Percentiles rank a stretch among this genome's conserved stretches.
Evolutionary conservation across 352 stramenopile species (phyloP).

Genomic region (Peronospora belbahrii): DNA sequence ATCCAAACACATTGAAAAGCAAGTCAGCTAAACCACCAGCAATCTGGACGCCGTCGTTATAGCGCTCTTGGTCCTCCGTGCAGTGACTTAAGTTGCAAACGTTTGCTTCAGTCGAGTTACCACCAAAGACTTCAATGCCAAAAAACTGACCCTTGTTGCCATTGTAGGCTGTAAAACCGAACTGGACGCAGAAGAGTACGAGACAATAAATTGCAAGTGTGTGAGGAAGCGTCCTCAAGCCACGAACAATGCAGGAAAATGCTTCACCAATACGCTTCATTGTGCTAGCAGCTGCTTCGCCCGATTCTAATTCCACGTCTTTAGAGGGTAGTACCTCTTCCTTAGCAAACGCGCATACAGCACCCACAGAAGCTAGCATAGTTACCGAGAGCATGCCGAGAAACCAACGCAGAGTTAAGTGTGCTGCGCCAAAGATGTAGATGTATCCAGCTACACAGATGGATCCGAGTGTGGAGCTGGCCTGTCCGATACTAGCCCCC

Average conservation of each 20-base stretch:
- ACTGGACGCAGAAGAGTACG: conserved; percentile 45
- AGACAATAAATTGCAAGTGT: conserved; percentile 42
- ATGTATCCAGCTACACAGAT: conserved; percentile 70
- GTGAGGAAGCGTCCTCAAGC: conserved; percentile 35
- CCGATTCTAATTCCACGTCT: conserved; percentile 12
- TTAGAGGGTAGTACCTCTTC: conserved; percentile 30
- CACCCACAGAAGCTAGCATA: conserved; percentile 46
- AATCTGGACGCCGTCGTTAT: conserved; percentile 49
- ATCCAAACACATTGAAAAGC: conserved; percentile 47
- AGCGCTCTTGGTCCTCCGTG: conserved; percentile 26
- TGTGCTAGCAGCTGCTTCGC: conserved; percentile 10
- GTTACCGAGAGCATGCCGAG: conserved; percentile 61
- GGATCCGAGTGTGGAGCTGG: conserved; percentile 51
- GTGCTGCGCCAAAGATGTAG: conserved; percentile 53
- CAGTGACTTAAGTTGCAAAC: conserved; percentile 27
- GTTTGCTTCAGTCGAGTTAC: conserved; percentile 38
- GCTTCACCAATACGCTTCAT: conserved; percentile 27
- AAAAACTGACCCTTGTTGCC: conserved; percentile 64
- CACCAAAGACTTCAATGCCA: conserved; percentile 44
- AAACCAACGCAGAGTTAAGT: conserved; percentile 59
- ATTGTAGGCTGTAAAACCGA: conserved; percentile 57
- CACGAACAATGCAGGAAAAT: conserved; percentile 39
- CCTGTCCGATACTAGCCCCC: conserved; percentile 50
- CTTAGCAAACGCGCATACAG: conserved; percentile 49
- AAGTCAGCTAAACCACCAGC: conserved; percentile 40